A percentile compares a stretch with the other conserved stretches of the same genome.
phyloP scores from a whole-genome alignment of 768 basidiomycete genomes.

The Lactifluus echinatus region DNA sequence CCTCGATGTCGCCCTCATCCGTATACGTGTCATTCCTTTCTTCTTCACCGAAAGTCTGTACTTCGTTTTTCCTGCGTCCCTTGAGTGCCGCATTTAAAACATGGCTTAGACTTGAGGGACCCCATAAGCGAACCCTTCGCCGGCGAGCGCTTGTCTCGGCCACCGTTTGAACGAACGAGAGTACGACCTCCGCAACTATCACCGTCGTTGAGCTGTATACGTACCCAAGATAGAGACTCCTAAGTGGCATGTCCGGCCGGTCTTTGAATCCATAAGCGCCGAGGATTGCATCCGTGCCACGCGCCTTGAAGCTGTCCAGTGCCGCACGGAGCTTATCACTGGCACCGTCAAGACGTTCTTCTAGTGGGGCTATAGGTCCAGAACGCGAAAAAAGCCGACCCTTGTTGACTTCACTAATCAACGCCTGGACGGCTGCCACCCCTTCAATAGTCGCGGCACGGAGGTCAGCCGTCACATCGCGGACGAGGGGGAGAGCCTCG shows the following conservation, averaged over 20 bases:
- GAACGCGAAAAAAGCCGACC: conserved; percentile 25
- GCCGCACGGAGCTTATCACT: conserved; percentile 24
- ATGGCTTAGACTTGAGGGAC: conserved; percentile 37
- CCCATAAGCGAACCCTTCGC: conserved; percentile 37
- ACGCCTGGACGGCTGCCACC: conserved; percentile 23
- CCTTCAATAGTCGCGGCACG: conserved; percentile 27
- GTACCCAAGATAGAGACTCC: conserved; percentile 42
- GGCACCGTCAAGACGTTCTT: conserved; percentile 23
- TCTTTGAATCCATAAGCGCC: conserved; percentile 13
- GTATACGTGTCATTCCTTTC: conserved; percentile 24
- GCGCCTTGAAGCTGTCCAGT: conserved; percentile 28
- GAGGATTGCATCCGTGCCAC: conserved; percentile 30
- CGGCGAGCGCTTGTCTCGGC: conserved; percentile 32
- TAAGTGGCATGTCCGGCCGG: conserved; percentile 24
- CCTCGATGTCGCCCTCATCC: conserved; percentile 21
- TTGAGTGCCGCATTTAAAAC: conserved; percentile 26
- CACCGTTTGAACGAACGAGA: conserved; percentile 32
- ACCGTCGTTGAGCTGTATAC: conserved; percentile 41
- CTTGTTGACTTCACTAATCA: conserved; percentile 29
- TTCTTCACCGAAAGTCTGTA: conserved; percentile 26
- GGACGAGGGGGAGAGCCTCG: conserved; percentile 32
- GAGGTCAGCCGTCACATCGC: conserved; percentile 29
- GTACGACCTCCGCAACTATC: conserved; percentile 31
- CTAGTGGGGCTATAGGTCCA: conserved; percentile 17
- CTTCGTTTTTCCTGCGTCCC: conserved; percentile 21